A percentile compares a stretch with the other conserved stretches of the same genome.
phyloP scores from a whole-genome alignment of 257 asterid genomes.

The Hygrophila difformis region DNA sequence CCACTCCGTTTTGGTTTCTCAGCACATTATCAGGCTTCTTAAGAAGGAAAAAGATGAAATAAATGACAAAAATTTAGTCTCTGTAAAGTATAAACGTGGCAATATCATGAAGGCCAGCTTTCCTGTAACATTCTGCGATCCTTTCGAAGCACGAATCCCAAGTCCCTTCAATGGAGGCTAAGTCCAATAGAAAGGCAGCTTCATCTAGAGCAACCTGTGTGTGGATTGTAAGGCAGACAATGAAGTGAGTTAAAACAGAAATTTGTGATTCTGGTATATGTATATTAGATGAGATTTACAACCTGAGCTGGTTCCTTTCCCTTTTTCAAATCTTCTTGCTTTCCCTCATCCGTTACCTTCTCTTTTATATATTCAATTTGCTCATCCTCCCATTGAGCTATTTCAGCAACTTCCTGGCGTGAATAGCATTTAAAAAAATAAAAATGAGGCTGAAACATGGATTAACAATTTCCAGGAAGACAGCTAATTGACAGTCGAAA shows the following conservation, averaged over 20 bases:
- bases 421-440: constrained; percentile 4
- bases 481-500: neutral
- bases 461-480: neutral
- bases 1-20: no score
- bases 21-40: no score
- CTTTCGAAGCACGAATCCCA: constrained; percentile 68
- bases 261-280: constrained; percentile 3
- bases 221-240: constrained; percentile 5
- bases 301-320: constrained; percentile 96
- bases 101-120: constrained; percentile 63
- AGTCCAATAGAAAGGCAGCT: constrained; percentile 90
- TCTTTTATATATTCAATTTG: constrained; percentile 89
- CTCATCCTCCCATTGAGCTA: constrained; percentile 95
- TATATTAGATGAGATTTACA: constrained; percentile 7
- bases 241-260: constrained; percentile 7
- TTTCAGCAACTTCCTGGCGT: constrained; percentile 68
- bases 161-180: constrained; percentile 81
- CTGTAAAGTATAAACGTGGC: constrained; percentile 65
- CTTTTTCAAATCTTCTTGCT: constrained; percentile 70
- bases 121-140: constrained; percentile 70
- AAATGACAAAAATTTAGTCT: no score
- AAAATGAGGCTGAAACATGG: constrained; percentile 6
- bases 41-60: no score
- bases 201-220: constrained; percentile 76
- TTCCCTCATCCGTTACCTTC: constrained; percentile 80